Base-by-base conservation (phyloP, 2,329 filamentous ascomycete species). In the Trichoderma cornu-damae region DNA sequence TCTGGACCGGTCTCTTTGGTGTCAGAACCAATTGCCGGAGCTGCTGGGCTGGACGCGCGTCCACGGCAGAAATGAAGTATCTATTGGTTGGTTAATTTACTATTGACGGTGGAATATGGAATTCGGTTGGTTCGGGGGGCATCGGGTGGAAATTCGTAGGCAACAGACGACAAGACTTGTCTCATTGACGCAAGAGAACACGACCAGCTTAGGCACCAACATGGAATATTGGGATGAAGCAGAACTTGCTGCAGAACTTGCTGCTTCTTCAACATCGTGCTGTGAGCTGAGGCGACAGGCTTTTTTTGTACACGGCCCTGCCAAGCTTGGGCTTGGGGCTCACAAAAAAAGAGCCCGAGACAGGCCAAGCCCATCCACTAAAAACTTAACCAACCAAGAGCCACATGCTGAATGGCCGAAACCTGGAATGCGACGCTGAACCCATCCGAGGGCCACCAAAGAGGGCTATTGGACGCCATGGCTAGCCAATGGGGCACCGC, bases 381-480 rank as follows among this genome's bases (percentile, higher is more conserved):
- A 30, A 37, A 20, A 51, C 20, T 14, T 11, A 43, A 34, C 49
- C 49, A n/a, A 34, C 8, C 49, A 37, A 30, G 16, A 47, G 42
- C 40, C 28, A 55, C 52, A 28, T 46, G 32, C 52, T 34, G 52
- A 47, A 47, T 22, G 52, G 12, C 52, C 42, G 52, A 55, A 18
- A 18, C n/a, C 28, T 47, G 52, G 52, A 55, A 55, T 55, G 52
- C 42, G 42, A 32, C 52, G 32, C 24, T 8, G 42, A n/a, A 32
- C 22, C 37, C 20, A 26, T 35, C 37, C n/a, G n/a, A n/a, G n/a
- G n/a, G n/a, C n/a, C n/a, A n/a, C n/a, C n/a, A n/a, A 5, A 16
- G 18, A 32, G 49, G n/a, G 11, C 20, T 20, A 52, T 52, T 52
- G 49, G 52, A 55, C 52, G 52, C 52, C 52, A 32, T 55, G 52